A percentile compares a stretch with the other conserved stretches of the same genome.
These are phyloP conservation scores for Hypoxylon sp. DNA, from an alignment of 2,329 filamentous ascomycete species.

Conservation along the genomic window DNA sequence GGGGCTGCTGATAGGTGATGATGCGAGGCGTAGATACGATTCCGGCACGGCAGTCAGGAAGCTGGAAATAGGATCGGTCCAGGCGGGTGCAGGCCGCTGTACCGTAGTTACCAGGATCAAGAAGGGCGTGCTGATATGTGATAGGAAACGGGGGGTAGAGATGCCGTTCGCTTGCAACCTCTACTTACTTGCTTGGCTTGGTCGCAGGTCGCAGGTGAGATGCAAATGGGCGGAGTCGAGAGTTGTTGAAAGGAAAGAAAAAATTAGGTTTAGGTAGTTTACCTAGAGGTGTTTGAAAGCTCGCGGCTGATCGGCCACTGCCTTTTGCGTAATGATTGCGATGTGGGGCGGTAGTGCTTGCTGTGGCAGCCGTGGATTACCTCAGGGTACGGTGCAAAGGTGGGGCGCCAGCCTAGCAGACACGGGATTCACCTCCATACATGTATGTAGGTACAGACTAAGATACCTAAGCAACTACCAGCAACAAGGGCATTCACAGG, in stretches of 20 bases:
- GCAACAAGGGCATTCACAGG: slow-evolving; percentile 4
- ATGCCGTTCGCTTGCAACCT: slow-evolving; percentile 10
- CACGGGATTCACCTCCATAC: background rate
- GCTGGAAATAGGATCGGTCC: slow-evolving; percentile 44
- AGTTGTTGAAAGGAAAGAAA: slow-evolving; percentile 33
- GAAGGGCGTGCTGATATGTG: slow-evolving; percentile 14
- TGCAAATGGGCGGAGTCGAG: slow-evolving; percentile 30
- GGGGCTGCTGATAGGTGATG: slow-evolving; percentile 34
- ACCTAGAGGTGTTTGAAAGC: slow-evolving; percentile 36
- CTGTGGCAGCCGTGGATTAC: slow-evolving; percentile 25
- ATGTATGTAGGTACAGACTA: too few relatives aligned
- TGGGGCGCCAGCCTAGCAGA: background rate
- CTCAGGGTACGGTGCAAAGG: slow-evolving; percentile 15
- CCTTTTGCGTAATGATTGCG: slow-evolving; percentile 42
- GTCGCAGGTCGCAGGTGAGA: slow-evolving; percentile 29
- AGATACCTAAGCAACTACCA: slow-evolving; percentile 11
- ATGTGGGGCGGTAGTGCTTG: slow-evolving; percentile 33
- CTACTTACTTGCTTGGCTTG: slow-evolving; percentile 17
- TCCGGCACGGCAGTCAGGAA: slow-evolving; percentile 41
- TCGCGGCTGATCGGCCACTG: slow-evolving; percentile 40
- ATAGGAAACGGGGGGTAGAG: slow-evolving; percentile 8
- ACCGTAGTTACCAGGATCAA: slow-evolving; percentile 42
- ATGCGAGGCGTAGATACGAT: slow-evolving; percentile 41
- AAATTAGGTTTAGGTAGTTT: slow-evolving; percentile 36
- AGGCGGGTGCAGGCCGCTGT: slow-evolving; percentile 52